phyloP scores from a whole-genome alignment of 179 eudicot species.

The Beta lomatogona region DNA sequence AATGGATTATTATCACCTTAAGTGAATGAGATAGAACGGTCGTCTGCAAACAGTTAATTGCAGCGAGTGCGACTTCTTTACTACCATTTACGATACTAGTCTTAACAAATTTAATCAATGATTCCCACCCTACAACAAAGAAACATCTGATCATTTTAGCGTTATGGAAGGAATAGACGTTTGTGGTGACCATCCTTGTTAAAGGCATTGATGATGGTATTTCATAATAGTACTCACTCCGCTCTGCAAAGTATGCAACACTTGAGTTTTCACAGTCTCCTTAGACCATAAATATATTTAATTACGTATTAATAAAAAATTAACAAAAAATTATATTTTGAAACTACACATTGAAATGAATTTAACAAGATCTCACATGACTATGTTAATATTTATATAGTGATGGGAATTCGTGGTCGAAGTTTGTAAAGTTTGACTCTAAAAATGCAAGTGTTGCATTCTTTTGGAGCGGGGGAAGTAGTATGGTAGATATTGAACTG shows the following conservation, averaged over 20 bases:
- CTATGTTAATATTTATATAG: too few relatives aligned
- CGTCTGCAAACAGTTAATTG: slow-evolving; percentile 90
- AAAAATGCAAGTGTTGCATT: too few relatives aligned
- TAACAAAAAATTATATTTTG: too few relatives aligned
- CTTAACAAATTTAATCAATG: slow-evolving; percentile 68
- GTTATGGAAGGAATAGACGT: not conserved
- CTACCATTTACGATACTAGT: slow-evolving; percentile 78
- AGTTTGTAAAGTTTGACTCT: too few relatives aligned
- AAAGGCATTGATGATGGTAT: not conserved
- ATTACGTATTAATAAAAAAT: too few relatives aligned
- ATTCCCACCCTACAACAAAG: slow-evolving; percentile 82
- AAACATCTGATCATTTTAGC: not conserved
- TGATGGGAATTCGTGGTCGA: too few relatives aligned
- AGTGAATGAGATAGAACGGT: slow-evolving; percentile 85
- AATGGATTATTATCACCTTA: slow-evolving; percentile 50
- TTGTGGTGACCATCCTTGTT: not conserved
- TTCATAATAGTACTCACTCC: not conserved
- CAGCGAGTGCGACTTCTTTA: slow-evolving; percentile 97
- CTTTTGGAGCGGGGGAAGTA: not conserved
- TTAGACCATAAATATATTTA: too few relatives aligned
- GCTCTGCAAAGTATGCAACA: too few relatives aligned
- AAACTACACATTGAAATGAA: too few relatives aligned
- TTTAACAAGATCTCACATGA: too few relatives aligned
- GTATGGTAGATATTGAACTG: not conserved
- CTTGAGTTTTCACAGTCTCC: too few relatives aligned